Evolutionary conservation across 306 rosid genomes (phyloP), one percentile per base, ranked within the genome.

Genomic region (Pterocarpus macrocarpus): DNA sequence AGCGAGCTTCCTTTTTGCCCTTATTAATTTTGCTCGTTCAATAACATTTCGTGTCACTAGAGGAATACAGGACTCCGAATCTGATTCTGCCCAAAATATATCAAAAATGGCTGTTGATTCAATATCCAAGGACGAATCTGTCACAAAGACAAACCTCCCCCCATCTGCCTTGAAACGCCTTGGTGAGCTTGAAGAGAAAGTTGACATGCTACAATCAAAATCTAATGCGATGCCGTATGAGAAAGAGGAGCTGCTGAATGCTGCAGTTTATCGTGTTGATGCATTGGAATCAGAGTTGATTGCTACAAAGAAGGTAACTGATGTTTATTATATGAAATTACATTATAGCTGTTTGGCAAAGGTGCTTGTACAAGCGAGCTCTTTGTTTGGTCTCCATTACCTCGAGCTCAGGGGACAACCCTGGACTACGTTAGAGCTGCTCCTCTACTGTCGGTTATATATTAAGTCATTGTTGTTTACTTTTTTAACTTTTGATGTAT

Each of bases 241-340:
- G 82, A 94, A 94, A 88, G 97, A 79, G 49, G 97, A 91, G 89
- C 83, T 90, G 76, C 86, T 94, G 56, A 86, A 92, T 83, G 95
- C 92, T 73, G 97, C 98, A 61, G 91, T 89, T 82, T 87, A 71
- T 82, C 97, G 92, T 5, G 97, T 86, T 81, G 94, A 94, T 86
- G 97, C 92, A 8, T 67, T 92, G 85, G 97, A 91, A 85, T 92
- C 97, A 39, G 97, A 94, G 90, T 84, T 92, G 76, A 94, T 92
- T 82, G 76, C 94, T 1, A 88, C 98, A 1, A 91, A 92, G 84
- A 92, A 89, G 97, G 97, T 91, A 69, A 75, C 61, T 34, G 16
- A 44, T n/a, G 73, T 63, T 67, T 52, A 41, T 70, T 55, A 0
- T 47, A 13, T 55, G 15, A 79, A 17, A 57, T 71, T 16, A 64